Conservation (phyloP, 768 basidiomycete species). For the Mycena amicta region DNA sequence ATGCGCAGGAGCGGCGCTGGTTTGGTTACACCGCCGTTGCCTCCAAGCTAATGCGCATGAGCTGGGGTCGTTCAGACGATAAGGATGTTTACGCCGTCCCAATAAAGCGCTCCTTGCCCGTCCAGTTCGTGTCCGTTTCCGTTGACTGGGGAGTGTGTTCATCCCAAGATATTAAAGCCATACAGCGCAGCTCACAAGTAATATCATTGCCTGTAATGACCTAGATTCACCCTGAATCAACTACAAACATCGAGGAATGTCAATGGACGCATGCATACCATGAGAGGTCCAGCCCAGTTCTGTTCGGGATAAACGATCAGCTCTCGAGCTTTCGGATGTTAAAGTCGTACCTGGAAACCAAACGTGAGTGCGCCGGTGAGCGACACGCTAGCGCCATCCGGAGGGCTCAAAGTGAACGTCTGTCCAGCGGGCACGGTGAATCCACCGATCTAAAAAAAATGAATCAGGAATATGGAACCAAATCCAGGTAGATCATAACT, state of each 20-base stretch:
- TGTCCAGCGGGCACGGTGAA: conserved; percentile 48
- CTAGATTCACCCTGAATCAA: too few species aligned
- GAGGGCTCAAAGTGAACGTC: conserved; percentile 42
- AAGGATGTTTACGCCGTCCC: conserved; percentile 3
- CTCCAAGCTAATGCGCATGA: conserved; percentile 7
- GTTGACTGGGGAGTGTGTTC: too few species aligned
- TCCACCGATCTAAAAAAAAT: conserved; percentile 38
- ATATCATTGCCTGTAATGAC: not conserved
- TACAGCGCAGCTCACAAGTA: not conserved
- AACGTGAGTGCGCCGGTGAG: conserved; percentile 49
- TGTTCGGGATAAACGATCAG: conserved; percentile 35
- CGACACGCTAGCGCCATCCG: conserved; percentile 44
- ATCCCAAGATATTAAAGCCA: too few species aligned
- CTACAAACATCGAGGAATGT: too few species aligned
- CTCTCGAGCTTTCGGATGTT: too few species aligned
- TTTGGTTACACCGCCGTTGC: conserved; percentile 17
- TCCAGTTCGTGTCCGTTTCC: conserved; percentile 15
- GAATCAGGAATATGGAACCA: not conserved
- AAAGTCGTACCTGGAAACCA: conserved; percentile 35
- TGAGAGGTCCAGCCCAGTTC: conserved; percentile 1
- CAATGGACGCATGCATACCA: too few species aligned
- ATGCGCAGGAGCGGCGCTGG: conserved; percentile 20
- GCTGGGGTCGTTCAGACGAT: not conserved
- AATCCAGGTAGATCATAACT: not conserved
- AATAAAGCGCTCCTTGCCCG: conserved; percentile 14